Conservation (phyloP, 768 basidiomycete species). For the Pisolithus microcarpus region DNA sequence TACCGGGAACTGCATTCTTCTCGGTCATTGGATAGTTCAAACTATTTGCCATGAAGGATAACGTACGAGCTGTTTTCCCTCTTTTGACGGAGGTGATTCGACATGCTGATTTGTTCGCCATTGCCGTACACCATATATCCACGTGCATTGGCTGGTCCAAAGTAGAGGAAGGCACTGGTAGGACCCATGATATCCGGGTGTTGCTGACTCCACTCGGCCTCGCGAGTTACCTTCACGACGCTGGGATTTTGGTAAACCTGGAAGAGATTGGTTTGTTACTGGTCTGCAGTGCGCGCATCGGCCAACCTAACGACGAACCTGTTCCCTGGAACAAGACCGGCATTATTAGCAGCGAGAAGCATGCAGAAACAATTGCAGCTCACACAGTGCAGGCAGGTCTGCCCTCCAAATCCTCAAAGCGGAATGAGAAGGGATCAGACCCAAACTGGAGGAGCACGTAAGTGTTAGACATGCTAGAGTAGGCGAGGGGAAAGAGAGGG, state of each 20-base stretch:
- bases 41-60: background rate
- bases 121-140: slow-evolving; percentile 70
- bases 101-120: slow-evolving; percentile 51
- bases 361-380: slow-evolving; percentile 18
- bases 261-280: background rate
- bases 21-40: background rate
- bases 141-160: slow-evolving; percentile 54
- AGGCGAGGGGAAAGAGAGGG: slow-evolving; percentile 16
- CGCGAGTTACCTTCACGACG: slow-evolving; percentile 58
- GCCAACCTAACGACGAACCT: slow-evolving; percentile 10
- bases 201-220: slow-evolving; percentile 58
- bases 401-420: slow-evolving; percentile 58
- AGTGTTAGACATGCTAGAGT: slow-evolving; percentile 28
- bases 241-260: slow-evolving; percentile 54
- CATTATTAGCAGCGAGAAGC: slow-evolving; percentile 1
- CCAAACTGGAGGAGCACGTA: slow-evolving; percentile 59
- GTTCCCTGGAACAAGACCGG: slow-evolving; percentile 11
- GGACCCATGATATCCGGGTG: slow-evolving; percentile 75
- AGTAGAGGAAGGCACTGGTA: slow-evolving; percentile 67
- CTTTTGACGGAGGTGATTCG: slow-evolving; percentile 48
- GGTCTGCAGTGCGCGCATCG: background rate
- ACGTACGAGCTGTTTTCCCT: slow-evolving; percentile 58
- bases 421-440: slow-evolving; percentile 52
- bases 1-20: slow-evolving; percentile 52
- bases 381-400: slow-evolving; percentile 64